phyloP scores from a whole-genome alignment of 140 eudicot genomes.

The Flaveria floridana region DNA sequence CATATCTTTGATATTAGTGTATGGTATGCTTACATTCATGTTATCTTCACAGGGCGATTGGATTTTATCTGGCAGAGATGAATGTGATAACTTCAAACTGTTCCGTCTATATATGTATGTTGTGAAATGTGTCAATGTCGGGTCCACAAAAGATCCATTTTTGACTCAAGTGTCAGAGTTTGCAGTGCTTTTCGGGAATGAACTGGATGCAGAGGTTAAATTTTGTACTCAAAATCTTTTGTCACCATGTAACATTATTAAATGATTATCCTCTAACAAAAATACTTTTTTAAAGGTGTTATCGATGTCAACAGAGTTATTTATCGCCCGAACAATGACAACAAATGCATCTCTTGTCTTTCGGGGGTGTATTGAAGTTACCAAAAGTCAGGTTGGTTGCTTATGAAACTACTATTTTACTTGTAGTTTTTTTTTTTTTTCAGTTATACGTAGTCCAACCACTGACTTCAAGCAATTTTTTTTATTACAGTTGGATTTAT shows the following conservation, averaged over 20 bases:
- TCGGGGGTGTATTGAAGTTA: constrained; percentile 64
- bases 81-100: constrained; percentile 40
- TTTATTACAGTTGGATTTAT: constrained; percentile 60
- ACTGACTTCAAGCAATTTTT: constrained; percentile 13
- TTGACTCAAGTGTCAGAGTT: constrained; percentile 85
- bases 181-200: constrained; percentile 84
- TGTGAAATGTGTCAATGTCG: constrained; percentile 62
- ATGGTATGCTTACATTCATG: constrained; percentile 20
- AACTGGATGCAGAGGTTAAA: constrained; percentile 97
- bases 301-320: constrained; percentile 96
- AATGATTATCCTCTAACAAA: constrained; percentile 2
- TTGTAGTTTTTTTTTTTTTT: constrained; percentile 1
- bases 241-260: background rate
- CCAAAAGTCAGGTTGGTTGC: constrained; percentile 64
- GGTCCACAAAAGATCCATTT: constrained; percentile 78
- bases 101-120: constrained; percentile 72
- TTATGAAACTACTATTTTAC: constrained; percentile 14
- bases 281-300: constrained; percentile 53
- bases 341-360: constrained; percentile 77
- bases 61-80: constrained; percentile 67
- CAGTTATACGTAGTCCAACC: constrained; percentile 7
- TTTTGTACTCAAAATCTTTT: background rate
- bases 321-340: constrained; percentile 86
- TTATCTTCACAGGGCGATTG: constrained; percentile 79
- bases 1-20: background rate